Evolutionary conservation across 2,329 filamentous ascomycete species (phyloP), one percentile per base, ranked within the genome.

Genomic region (Claviceps purpurea): DNA sequence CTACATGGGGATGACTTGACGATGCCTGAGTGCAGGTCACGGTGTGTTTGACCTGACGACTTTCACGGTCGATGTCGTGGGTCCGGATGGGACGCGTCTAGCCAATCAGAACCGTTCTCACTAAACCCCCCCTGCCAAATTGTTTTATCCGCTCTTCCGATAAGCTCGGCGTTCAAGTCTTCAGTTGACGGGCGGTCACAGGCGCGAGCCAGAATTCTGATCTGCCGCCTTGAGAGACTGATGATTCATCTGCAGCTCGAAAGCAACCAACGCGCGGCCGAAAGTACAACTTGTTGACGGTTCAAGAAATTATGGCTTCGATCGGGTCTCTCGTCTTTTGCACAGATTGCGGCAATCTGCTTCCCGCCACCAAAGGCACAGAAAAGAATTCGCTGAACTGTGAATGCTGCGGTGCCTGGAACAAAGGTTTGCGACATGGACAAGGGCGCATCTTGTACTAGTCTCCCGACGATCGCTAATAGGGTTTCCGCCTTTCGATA

Each of bases 281-380:
- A 44, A 3, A n/a, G 13, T 10, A 16, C 11, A 44, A 26, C 3
- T 20, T 20, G 5, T 10, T 6, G 11, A 10, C 42, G 42, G 4
- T 22, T 7, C 55, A 52, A 56, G 46, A 50, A 45, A 51, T 43
- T 57, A 96, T 96, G 91, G 82, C 90, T 58, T 83, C 87, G 18
- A 89, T 96, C 59, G 91, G 89, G 52, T 91, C 89, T 50, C 76
- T 97, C 42, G 84, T 95, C 39, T 97, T 97, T 69, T 97, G 91
- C 73, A 87, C 78, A 51, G 87, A 90, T 65, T 97, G 91, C 68
- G 91, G 91, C 56, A 95, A 95, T 66, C 76, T 96, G 3, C 74
- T 97, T 42, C 89, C 93, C 50, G 79, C 84, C 50, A 89, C 87
- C 47, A 85, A 84, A 56, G 88, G 87, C 55, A 84, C 82, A 54